Evolutionary conservation across 2,329 filamentous ascomycete genomes (phyloP).

Genomic region (Fusarium siculi): DNA sequence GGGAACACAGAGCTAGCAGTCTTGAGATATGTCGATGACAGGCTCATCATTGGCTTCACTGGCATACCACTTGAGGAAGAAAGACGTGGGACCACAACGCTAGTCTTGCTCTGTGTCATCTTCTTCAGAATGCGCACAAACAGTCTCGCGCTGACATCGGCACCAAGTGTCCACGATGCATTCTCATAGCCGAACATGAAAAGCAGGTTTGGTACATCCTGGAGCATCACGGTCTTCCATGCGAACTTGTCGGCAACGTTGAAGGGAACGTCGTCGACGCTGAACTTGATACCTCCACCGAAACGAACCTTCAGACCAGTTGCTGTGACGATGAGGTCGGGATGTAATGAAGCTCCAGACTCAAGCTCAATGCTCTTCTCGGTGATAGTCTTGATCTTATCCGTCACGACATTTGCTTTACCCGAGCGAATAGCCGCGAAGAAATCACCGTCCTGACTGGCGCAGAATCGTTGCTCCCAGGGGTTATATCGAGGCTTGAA

Average conservation of each 20-base stretch:
- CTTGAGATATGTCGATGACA: slow-evolving; percentile 64
- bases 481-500: slow-evolving; percentile 66
- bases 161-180: slow-evolving; percentile 70
- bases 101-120: slow-evolving; percentile 57
- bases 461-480: slow-evolving; percentile 76
- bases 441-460: slow-evolving; percentile 60
- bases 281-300: slow-evolving; percentile 62
- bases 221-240: slow-evolving; percentile 71
- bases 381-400: slow-evolving; percentile 58
- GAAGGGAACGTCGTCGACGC: slow-evolving; percentile 61
- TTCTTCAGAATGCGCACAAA: slow-evolving; percentile 61
- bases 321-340: slow-evolving; percentile 73
- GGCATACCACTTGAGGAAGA: slow-evolving; percentile 50
- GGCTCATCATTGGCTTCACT: slow-evolving; percentile 52
- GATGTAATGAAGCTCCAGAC: slow-evolving; percentile 57
- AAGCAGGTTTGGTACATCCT: slow-evolving; percentile 69
- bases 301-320: slow-evolving; percentile 69
- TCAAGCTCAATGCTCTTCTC: slow-evolving; percentile 55
- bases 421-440: slow-evolving; percentile 53
- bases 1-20: slow-evolving; percentile 55
- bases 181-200: slow-evolving; percentile 70
- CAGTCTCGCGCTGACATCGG: slow-evolving; percentile 63
- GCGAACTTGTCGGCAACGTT: slow-evolving; percentile 58
- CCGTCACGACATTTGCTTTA: slow-evolving; percentile 57
- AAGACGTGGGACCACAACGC: slow-evolving; percentile 56